Conservation (phyloP, 1,284 basidiomycete species). For the Thecaphora thlaspeos region DNA sequence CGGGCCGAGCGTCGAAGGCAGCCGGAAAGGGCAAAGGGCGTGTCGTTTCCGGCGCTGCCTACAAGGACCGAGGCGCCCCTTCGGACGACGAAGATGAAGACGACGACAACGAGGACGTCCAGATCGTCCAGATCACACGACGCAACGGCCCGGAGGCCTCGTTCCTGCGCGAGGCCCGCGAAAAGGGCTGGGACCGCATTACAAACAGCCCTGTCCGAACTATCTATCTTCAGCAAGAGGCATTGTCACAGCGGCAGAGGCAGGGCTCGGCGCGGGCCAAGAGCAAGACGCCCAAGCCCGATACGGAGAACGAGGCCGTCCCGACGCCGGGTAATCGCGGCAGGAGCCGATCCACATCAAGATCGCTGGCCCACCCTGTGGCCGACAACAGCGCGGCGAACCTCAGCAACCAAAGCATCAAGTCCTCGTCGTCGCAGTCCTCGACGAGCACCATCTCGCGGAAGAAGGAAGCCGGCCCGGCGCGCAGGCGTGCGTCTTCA, state of each 20-base stretch:
- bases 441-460: neutral
- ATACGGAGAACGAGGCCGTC: neutral
- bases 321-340: no score
- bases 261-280: neutral
- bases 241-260: conserved; percentile 3
- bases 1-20: neutral
- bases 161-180: conserved; percentile 30
- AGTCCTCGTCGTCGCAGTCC: neutral
- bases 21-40: neutral
- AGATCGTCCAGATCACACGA: conserved; percentile 16
- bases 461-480: neutral
- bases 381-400: neutral
- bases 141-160: conserved; percentile 28
- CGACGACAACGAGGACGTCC: conserved; percentile 11
- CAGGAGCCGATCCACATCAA: neutral
- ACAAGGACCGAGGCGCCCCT: neutral
- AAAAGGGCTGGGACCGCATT: conserved; percentile 32
- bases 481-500: conserved; percentile 1
- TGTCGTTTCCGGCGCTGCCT: neutral
- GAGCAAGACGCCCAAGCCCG: neutral
- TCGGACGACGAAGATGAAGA: conserved; percentile 13
- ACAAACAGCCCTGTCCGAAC: conserved; percentile 25
- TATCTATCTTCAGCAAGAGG: conserved; percentile 22
- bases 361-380: no score
- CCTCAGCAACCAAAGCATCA: conserved; percentile 3